A percentile compares a stretch with the other conserved stretches of the same genome.
Conservation (phyloP, 75 land plant genomes). For the Azolla pinnata region DNA sequence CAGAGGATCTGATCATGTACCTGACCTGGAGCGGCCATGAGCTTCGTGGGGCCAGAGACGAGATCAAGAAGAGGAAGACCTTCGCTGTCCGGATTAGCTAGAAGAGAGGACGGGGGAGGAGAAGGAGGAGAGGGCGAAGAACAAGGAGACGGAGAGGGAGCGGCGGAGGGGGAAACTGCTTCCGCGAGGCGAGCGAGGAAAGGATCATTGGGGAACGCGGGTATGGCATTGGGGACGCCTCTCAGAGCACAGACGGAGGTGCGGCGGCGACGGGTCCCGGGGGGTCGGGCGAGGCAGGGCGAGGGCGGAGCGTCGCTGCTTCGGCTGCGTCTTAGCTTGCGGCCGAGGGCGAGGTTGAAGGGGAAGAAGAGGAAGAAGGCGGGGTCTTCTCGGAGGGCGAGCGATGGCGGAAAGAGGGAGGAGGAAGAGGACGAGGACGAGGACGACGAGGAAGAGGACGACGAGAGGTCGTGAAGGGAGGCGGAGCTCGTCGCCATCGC, state of each 20-base stretch:
- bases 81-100: conserved; percentile 16
- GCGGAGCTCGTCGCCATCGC: too few species aligned
- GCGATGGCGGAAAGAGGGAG: too few species aligned
- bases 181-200: conserved; percentile 54
- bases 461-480: too few species aligned
- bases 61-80: conserved; percentile 58
- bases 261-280: too few species aligned
- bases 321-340: too few species aligned
- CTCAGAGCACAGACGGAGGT: not conserved
- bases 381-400: too few species aligned
- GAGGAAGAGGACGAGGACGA: too few species aligned
- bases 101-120: conserved; percentile 16
- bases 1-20: conserved; percentile 11
- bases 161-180: conserved; percentile 42
- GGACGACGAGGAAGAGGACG: too few species aligned
- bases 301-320: too few species aligned
- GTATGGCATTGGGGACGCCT: not conserved
- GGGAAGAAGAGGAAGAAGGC: too few species aligned
- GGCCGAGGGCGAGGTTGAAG: too few species aligned
- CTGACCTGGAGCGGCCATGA: conserved; percentile 79
- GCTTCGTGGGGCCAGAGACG: conserved; percentile 39
- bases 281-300: too few species aligned
- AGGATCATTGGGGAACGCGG: conserved; percentile 48
- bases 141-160: conserved; percentile 9
- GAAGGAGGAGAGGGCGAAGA: conserved; percentile 11